phyloP scores from a whole-genome alignment of 495 filamentous ascomycete genomes.

The Penicillium samsonianum region DNA sequence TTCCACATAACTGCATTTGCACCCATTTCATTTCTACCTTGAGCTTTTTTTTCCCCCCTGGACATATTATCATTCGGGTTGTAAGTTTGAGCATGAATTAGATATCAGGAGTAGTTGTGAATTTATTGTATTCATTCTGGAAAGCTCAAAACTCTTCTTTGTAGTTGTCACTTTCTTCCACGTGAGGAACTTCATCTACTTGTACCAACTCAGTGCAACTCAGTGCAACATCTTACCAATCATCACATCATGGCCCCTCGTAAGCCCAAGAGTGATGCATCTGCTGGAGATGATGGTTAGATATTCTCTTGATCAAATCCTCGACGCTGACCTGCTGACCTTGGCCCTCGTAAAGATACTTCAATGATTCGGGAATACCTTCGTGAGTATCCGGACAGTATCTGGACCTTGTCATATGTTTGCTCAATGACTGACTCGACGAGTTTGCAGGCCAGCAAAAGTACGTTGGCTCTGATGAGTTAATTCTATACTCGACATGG shows the following conservation, averaged over 20 bases:
- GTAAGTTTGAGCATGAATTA: slow-evolving; percentile 9
- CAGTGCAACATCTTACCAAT: neutral
- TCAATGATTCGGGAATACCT: slow-evolving; percentile 57
- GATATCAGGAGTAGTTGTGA: slow-evolving; percentile 24
- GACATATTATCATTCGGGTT: slow-evolving; percentile 26
- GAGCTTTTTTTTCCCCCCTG: slow-evolving; percentile 17
- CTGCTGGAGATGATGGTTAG: slow-evolving; percentile 43
- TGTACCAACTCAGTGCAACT: neutral
- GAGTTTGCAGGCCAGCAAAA: slow-evolving; percentile 54
- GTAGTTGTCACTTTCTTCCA: slow-evolving; percentile 1
- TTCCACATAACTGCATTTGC: slow-evolving; percentile 30
- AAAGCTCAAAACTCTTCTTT: neutral
- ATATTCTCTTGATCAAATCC: neutral
- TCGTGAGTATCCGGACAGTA: slow-evolving; percentile 42
- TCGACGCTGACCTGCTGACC: slow-evolving; percentile 21
- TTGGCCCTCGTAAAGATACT: slow-evolving; percentile 19
- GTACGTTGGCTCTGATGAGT: slow-evolving; percentile 32
- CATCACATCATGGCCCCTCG: slow-evolving; percentile 48
- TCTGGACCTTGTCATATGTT: neutral
- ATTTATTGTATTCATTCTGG: slow-evolving; percentile 7
- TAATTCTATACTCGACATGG: neutral
- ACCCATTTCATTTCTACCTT: slow-evolving; percentile 20
- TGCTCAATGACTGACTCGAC: neutral
- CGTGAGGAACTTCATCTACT: slow-evolving; percentile 7
- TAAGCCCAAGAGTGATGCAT: slow-evolving; percentile 51